Evolutionary conservation across 2,329 filamentous ascomycete genomes (phyloP).

Genomic region (Fusarium torreyae): DNA sequence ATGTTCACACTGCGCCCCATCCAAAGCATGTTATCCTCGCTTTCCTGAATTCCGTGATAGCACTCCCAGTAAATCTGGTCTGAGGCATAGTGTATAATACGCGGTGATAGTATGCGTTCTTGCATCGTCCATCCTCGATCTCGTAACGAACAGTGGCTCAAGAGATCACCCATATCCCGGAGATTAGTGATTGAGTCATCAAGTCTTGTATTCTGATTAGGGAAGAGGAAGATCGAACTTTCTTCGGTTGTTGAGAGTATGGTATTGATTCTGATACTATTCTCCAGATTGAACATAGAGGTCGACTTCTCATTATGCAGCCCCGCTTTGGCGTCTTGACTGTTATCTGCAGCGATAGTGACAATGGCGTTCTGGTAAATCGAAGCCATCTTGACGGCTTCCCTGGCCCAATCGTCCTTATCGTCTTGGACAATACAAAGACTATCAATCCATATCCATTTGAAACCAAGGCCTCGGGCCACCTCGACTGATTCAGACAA

Average conservation of each 20-base stretch:
- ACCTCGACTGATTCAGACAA: background rate
- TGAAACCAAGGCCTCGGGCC: background rate
- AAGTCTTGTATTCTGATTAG: background rate
- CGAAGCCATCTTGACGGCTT: constrained; percentile 18
- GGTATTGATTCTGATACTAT: background rate
- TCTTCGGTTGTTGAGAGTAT: background rate
- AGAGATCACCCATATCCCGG: constrained; percentile 1
- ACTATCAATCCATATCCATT: constrained; percentile 15
- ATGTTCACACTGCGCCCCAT: background rate
- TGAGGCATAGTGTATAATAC: constrained; percentile 8
- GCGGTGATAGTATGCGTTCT: constrained; percentile 1
- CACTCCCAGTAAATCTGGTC: constrained; percentile 25
- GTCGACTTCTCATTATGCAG: background rate
- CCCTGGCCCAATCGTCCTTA: background rate
- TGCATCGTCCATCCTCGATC: constrained; percentile 15
- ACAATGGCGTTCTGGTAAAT: constrained; percentile 19
- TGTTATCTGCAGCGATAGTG: constrained; percentile 3
- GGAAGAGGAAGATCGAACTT: background rate
- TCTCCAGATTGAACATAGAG: background rate
- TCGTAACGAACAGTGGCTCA: background rate
- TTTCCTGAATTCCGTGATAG: background rate
- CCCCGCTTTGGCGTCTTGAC: background rate
- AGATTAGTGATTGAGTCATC: background rate
- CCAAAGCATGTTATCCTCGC: background rate
- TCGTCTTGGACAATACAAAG: constrained; percentile 17